Base-by-base conservation (phyloP, 176 grass and related monocot species). In the Carex cristatella region DNA sequence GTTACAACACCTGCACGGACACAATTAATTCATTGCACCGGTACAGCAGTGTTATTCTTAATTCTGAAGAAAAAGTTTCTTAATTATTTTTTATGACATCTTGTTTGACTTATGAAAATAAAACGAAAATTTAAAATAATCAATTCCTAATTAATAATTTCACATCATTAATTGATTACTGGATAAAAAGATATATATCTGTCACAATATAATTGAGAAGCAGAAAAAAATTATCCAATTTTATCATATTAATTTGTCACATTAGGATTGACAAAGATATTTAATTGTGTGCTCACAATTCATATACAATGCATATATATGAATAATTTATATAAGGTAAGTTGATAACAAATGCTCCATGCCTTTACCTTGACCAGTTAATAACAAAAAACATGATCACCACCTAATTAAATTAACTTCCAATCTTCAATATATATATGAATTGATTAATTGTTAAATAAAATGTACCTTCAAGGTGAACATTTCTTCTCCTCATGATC, bases 1-100 rank as follows among this genome's bases (percentile, higher is more conserved):
- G 80, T 46, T 30, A 48, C 80, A 62, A 64, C 80, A 65, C 60
- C 80, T 82, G 60, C 84, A 76, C 76, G 60, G 66, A 79, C 48
- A 44, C 66, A 11, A 75, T 30, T 13, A 75, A 27, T 19, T 54
- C 15, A 53, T 54, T 54, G 16, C 9, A 75, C 18, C 10, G 13
- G 48, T 53, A 28, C 46, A 54, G 44, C n/a, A 53, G 19, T 51
- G 7, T 33, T 75, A 75, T 69, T 38, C 65, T 44, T 70, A 28
- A 28, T 27, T 10, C 23, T 51, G 3, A 74, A 4, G 4, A 13
- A 53, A 49, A 74, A 27, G 0, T 49, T 74, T 3, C 2, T 48
- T 23, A 27, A 30, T 30, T 53, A 46, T 51, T 51, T 4, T 42
- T 4, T 1, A 27, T 51, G 70, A 28, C 18, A 51, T 23, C 51